Conservation (phyloP, 1,284 basidiomycete genomes). For the Neonothopanus nambi region DNA sequence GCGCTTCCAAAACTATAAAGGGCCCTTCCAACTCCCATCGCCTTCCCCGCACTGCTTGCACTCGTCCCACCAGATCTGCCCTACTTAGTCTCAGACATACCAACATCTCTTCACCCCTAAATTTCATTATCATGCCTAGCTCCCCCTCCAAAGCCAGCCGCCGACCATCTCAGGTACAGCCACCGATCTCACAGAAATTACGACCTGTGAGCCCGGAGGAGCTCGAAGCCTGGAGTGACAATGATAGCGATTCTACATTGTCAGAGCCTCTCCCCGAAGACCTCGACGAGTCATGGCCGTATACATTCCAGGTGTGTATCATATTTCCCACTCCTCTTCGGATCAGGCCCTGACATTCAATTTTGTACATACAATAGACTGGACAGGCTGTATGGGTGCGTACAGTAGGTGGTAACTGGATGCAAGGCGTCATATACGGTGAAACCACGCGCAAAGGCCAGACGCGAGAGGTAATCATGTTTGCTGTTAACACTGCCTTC, state of each 20-base stretch:
- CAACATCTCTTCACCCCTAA: conserved; percentile 2
- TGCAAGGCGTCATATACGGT: conserved; percentile 45
- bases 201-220: conserved; percentile 36
- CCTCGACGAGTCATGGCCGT: conserved; percentile 55
- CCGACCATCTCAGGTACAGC: conserved; percentile 5
- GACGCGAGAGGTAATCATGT: conserved; percentile 43
- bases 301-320: conserved; percentile 48
- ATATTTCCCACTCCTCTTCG: neutral
- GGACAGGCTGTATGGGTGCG: conserved; percentile 55
- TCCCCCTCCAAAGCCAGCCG: conserved; percentile 7
- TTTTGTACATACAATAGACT: conserved; percentile 29
- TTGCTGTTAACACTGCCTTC: neutral
- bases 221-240: conserved; percentile 35
- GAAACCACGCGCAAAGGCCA: conserved; percentile 41
- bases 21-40: neutral
- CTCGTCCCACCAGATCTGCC: neutral
- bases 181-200: conserved; percentile 21
- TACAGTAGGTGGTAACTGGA: conserved; percentile 50
- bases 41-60: neutral
- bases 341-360: neutral
- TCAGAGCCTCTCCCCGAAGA: conserved; percentile 38
- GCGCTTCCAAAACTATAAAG: conserved; percentile 4
- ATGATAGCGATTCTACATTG: conserved; percentile 33
- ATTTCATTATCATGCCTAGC: conserved; percentile 10
- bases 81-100: neutral